Evolutionary conservation across 2,329 filamentous ascomycete species (phyloP).

Genomic region (Epichloe aotearoae): DNA sequence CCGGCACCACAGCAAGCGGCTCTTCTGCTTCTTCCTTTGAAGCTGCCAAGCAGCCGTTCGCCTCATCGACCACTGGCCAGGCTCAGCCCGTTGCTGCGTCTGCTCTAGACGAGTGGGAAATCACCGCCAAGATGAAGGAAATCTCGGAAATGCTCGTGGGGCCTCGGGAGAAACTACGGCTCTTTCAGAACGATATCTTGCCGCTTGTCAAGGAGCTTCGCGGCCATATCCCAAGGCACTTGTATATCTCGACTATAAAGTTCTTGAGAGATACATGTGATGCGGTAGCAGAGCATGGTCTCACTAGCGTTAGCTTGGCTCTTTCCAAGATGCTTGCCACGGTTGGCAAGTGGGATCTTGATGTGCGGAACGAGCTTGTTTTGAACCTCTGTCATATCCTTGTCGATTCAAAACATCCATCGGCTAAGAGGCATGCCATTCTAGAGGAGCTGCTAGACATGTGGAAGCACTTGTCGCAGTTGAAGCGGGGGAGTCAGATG

Average conservation of each 20-base stretch:
- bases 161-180: conserved; percentile 10
- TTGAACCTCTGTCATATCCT: conserved; percentile 19
- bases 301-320: conserved; percentile 10
- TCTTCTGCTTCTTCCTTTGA: background rate
- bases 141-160: conserved; percentile 9
- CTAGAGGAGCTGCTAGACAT: conserved; percentile 19
- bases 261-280: conserved; percentile 12
- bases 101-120: conserved; percentile 15
- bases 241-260: conserved; percentile 12
- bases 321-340: conserved; percentile 14
- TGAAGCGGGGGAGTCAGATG: conserved; percentile 17
- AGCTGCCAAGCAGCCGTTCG: background rate
- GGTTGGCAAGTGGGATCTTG: conserved; percentile 16
- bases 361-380: conserved; percentile 17
- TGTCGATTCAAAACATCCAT: conserved; percentile 7
- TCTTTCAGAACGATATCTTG: conserved; percentile 18
- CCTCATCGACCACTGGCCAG: background rate
- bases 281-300: conserved; percentile 9
- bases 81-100: conserved; percentile 2
- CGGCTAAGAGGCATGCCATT: conserved; percentile 8
- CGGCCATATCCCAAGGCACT: conserved; percentile 16
- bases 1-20: background rate
- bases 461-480: conserved; percentile 25
- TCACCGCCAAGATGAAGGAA: conserved; percentile 17
- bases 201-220: conserved; percentile 16